Evolutionary conservation across 306 rosid genomes (phyloP), one percentile per base, ranked within the genome.

Genomic region (Vicia faba): DNA sequence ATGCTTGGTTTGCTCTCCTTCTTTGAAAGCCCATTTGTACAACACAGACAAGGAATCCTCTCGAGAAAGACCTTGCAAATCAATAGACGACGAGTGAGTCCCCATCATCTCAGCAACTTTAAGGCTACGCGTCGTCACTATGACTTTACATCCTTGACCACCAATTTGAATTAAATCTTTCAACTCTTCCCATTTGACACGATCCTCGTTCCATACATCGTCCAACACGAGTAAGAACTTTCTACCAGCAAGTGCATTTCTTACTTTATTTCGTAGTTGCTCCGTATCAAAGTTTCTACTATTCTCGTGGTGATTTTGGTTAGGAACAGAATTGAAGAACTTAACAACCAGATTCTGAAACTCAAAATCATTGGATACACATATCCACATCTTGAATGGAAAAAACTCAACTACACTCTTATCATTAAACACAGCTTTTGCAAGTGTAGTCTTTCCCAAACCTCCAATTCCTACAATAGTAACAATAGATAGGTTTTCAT

Each of bases 11-110:
- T 71, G 82, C 16, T 46, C 73, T 5, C 53, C 72, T 13, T 58
- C 71, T 29, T 35, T 54, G 43, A 83, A 83, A 46, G 87, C 81
- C 69, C 59, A 62, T 74, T 58, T 78, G 18, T 12, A 5, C 12
- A 83, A 73, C 11, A 77, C 25, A 14, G 76, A 72, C 29, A 46
- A 0, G 2, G 73, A 83, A 13, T 58, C 62, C 4, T 72, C 5
- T 0, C 2, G 0, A 0, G 68, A 45, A 2, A 76, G 68, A 0
- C 41, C 64, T 44, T 46, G 0, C 14, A 77, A 56, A 4, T 26
- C 29, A 26, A 0, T 4, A n/a, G 56, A 11, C 3, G 56, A 0
- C 16, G 20, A 31, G 3, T 15, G 5, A 14, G 73, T 70, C 0
- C 81, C 46, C 73, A 77, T 77, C 61, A 70, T 14, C 0, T 33